Conservation (phyloP, 371 early-diverging fungal species). For the Mucor plumbeus region DNA sequence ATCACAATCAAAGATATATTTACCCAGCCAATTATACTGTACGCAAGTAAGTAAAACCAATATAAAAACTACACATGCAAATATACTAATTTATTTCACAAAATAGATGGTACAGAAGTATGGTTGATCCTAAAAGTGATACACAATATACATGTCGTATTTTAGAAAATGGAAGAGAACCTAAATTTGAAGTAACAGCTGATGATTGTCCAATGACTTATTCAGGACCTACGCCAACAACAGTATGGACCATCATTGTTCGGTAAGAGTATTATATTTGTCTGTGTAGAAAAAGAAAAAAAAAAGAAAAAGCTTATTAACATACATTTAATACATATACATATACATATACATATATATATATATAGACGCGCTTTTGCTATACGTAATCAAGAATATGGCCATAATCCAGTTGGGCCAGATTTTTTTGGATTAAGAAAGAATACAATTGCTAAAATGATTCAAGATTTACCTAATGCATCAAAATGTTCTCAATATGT, state of each 20-base stretch:
- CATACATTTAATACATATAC: neutral
- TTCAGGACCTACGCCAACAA: conserved; percentile 58
- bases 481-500: conserved; percentile 78
- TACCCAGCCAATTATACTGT: conserved; percentile 89
- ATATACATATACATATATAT: too few species aligned
- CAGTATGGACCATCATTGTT: conserved; percentile 60
- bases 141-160: conserved; percentile 83
- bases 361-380: conserved; percentile 51
- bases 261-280: conserved; percentile 26
- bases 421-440: conserved; percentile 92
- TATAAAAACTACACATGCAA: neutral
- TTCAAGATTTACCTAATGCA: conserved; percentile 88
- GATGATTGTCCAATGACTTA: conserved; percentile 55
- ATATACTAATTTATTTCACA: neutral
- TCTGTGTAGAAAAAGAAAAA: neutral
- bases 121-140: conserved; percentile 72
- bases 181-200: conserved; percentile 62
- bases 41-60: conserved; percentile 45
- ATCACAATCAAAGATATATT: conserved; percentile 92
- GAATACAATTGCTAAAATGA: conserved; percentile 87
- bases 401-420: conserved; percentile 88
- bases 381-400: conserved; percentile 80
- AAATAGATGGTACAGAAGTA: conserved; percentile 74
- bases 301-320: conserved; percentile 12
- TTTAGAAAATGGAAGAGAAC: conserved; percentile 82